Base-by-base conservation (phyloP, 83 land plant genomes). In the Picea abies region DNA sequence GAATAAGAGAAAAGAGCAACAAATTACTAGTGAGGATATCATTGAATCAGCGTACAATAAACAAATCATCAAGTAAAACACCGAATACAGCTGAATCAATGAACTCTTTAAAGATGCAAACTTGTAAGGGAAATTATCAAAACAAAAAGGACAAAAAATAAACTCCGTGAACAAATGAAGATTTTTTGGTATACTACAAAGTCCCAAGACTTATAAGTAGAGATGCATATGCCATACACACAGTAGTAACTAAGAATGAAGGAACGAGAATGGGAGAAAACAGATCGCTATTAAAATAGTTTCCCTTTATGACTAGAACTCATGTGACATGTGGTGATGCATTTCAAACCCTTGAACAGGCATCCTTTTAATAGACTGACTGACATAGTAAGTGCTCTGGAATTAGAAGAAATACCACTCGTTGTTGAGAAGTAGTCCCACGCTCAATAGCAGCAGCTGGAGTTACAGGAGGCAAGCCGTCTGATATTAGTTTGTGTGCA, bases 391-490 rank as follows among this genome's bases (percentile, higher is more conserved):
- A 78, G 23, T 11, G 26, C 22, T 41, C 56, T 37, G 60, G 4
- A 71, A 22, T 49, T 49, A 44, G 32, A 69, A 49, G 81, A 15
- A 41, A 60, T 66, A 98, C 99, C 79, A 85, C 82, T 58, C 99
- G 88, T 77, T 98, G 99, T 80, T 96, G 97, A 56, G 90, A 90
- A 69, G 99, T 98, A 5, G 99, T 98, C 17, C 99, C 99, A 49
- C 95, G 84, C 73, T 98, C 97, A 39, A 96, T 83, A n/a, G 99
- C 99, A 61, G 82, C 99, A 17, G 97, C 91, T 29, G 99, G 99
- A 79, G 96, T 93, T 69, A 86, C 81, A 12, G 93, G 79, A 58
- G 94, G 86, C 29, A 98, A 84, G 61, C 99, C 99, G 87, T 90
- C 90, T 4, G 83, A 84, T 81, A 94, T 87, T 63, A 98, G 77